phyloP scores from a whole-genome alignment of 768 basidiomycete species.

The Auricularia sp. region DNA sequence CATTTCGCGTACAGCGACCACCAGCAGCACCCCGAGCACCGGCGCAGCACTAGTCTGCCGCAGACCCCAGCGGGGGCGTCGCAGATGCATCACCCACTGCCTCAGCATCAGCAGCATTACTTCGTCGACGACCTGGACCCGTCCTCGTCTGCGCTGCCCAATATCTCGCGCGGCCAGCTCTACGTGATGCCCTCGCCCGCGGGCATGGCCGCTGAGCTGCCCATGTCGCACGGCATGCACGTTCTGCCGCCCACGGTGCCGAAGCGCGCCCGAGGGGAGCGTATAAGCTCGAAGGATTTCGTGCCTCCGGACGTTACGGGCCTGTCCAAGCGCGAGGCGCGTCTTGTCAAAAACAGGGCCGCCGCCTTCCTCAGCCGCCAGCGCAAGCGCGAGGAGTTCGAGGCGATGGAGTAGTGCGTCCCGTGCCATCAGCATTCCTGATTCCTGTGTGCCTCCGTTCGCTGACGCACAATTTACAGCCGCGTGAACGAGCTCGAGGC shows the following conservation, averaged over 20 bases:
- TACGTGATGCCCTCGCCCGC: background rate
- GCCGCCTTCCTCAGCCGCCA: conserved; percentile 87
- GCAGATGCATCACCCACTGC: background rate
- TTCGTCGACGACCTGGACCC: background rate
- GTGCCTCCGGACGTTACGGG: conserved; percentile 82
- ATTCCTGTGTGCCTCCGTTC: background rate
- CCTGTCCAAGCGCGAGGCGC: conserved; percentile 81
- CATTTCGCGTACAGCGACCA: background rate
- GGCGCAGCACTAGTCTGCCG: background rate
- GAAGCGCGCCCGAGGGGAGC: conserved; percentile 32
- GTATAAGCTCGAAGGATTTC: conserved; percentile 67
- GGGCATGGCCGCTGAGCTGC: background rate
- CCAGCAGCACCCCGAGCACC: background rate
- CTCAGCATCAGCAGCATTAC: background rate
- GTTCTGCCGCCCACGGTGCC: background rate
- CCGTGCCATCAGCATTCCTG: conserved; percentile 4
- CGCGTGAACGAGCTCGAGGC: conserved; percentile 77
- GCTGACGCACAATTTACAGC: conserved; percentile 29
- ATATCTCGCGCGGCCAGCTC: background rate
- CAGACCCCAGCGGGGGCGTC: background rate
- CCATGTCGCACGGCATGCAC: background rate
- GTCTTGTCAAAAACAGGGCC: conserved; percentile 84
- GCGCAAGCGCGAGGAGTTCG: conserved; percentile 86
- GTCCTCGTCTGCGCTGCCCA: background rate
- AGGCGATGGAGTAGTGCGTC: conserved; percentile 80